These are phyloP conservation scores for Fusarium piperis DNA, from an alignment of 2,329 filamentous ascomycete genomes.

Conservation along the genomic window DNA sequence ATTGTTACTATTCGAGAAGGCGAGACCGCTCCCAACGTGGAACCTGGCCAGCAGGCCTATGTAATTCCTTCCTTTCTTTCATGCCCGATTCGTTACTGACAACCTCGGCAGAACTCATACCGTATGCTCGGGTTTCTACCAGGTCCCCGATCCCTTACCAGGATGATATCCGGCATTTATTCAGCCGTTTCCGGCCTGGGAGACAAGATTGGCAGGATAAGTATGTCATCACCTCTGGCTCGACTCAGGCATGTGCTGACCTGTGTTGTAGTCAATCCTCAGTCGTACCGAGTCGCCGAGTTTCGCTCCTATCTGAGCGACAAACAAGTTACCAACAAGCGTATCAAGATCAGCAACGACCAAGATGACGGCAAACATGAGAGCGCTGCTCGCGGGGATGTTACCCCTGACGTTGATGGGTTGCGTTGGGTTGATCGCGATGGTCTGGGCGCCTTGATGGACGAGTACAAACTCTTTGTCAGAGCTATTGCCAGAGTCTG, in stretches of 20 bases:
- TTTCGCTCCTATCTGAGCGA: conserved; percentile 33
- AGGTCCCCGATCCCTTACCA: conserved; percentile 36
- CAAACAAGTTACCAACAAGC: conserved; percentile 41
- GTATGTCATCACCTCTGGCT: conserved; percentile 22
- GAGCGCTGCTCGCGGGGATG: background rate
- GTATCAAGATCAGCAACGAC: conserved; percentile 36
- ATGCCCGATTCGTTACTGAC: background rate
- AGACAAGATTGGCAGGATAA: conserved; percentile 36
- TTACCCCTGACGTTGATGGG: background rate
- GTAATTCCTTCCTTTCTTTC: conserved; percentile 10
- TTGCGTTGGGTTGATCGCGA: conserved; percentile 42
- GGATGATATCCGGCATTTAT: conserved; percentile 44
- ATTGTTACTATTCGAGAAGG: conserved; percentile 33
- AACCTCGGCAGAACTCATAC: conserved; percentile 12
- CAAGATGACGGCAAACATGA: conserved; percentile 6
- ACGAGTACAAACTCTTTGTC: conserved; percentile 37
- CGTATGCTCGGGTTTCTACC: conserved; percentile 36
- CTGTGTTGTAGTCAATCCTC: conserved; percentile 33
- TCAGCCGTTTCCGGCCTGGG: conserved; percentile 42
- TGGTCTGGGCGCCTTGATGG: conserved; percentile 35
- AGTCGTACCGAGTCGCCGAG: conserved; percentile 39
- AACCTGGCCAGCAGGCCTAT: conserved; percentile 19
- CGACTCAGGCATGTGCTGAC: background rate
- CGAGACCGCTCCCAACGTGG: conserved; percentile 10
- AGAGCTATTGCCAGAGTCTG: conserved; percentile 33